Conservation (phyloP, 1,139 yeast species). For the Hanseniaspora sp. region DNA sequence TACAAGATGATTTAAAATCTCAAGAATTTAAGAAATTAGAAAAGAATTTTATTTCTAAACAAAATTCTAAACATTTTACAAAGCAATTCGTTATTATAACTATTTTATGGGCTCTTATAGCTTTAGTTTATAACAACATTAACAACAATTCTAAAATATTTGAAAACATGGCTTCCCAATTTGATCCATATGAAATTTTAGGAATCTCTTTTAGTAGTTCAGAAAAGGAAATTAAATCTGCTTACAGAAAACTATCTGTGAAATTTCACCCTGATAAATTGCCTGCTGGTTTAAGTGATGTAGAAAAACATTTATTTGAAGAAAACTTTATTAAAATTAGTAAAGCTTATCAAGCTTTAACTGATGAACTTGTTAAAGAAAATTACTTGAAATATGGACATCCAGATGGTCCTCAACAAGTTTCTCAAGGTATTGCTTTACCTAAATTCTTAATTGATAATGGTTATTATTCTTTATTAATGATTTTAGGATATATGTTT, state of each 20-base stretch:
- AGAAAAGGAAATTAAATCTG: conserved; percentile 69
- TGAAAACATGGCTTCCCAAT: conserved; percentile 36
- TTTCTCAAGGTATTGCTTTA: conserved; percentile 92
- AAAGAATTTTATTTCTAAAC: conserved; percentile 21
- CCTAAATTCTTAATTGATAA: conserved; percentile 78
- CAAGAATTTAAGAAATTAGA: conserved; percentile 19
- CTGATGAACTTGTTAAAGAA: conserved; percentile 76
- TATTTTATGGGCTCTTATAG: conserved; percentile 59
- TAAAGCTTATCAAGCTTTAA: conserved; percentile 87
- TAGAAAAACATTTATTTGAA: conserved; percentile 51
- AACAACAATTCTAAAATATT: conserved; percentile 32
- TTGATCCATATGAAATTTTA: conserved; percentile 81
- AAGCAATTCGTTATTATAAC: conserved; percentile 39
- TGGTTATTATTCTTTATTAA: conserved; percentile 59
- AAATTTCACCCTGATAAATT: conserved; percentile 92
- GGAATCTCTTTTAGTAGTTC: conserved; percentile 60
- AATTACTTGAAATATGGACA: conserved; percentile 84
- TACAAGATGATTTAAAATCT: conserved; percentile 19
- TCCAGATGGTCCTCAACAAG: conserved; percentile 94
- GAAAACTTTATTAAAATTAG: conserved; percentile 69
- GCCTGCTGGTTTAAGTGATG: conserved; percentile 50
- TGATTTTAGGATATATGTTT: conserved; percentile 52
- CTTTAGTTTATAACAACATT: conserved; percentile 30
- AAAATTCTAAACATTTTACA: conserved; percentile 35
- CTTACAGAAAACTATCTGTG: conserved; percentile 75